phyloP scores from a whole-genome alignment of 164 flowering plant species.

The Piper longum region DNA sequence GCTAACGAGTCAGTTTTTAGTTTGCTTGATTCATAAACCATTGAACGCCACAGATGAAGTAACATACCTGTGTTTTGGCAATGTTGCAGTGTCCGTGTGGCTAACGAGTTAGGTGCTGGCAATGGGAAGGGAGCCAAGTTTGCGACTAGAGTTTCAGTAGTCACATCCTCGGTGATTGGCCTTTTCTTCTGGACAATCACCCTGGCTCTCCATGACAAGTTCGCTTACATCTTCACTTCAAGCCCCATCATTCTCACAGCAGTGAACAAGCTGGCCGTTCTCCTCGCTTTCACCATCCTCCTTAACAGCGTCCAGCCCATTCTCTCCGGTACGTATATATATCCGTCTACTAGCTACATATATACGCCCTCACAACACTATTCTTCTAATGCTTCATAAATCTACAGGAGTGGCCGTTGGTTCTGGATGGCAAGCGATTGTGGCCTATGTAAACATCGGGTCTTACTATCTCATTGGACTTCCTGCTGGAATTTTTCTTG shows the following conservation, averaged over 20 bases:
- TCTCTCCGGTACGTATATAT: conserved; percentile 29
- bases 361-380: too few relatives aligned
- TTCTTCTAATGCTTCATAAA: background rate
- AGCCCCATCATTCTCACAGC: conserved; percentile 19
- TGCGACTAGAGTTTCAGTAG: conserved; percentile 30
- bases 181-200: conserved; percentile 24
- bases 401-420: conserved; percentile 61
- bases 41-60: too few relatives aligned
- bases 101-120: conserved; percentile 61
- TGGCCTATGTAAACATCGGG: conserved; percentile 43
- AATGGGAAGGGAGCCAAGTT: conserved; percentile 52
- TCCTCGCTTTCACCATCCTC: conserved; percentile 44
- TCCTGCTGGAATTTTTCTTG: conserved; percentile 38
- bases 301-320: conserved; percentile 57
- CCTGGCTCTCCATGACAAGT: conserved; percentile 18
- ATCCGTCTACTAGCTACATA: too few relatives aligned
- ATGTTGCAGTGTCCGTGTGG: conserved; percentile 43
- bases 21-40: too few relatives aligned
- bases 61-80: background rate
- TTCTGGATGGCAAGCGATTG: conserved; percentile 61
- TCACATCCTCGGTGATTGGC: conserved; percentile 31
- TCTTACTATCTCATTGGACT: conserved; percentile 59
- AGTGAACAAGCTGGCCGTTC: conserved; percentile 21
- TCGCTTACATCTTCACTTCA: conserved; percentile 36
- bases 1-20: too few relatives aligned